Evolutionary conservation across 495 filamentous ascomycete species (phyloP).

Genomic region (Margaritispora aquatica): DNA sequence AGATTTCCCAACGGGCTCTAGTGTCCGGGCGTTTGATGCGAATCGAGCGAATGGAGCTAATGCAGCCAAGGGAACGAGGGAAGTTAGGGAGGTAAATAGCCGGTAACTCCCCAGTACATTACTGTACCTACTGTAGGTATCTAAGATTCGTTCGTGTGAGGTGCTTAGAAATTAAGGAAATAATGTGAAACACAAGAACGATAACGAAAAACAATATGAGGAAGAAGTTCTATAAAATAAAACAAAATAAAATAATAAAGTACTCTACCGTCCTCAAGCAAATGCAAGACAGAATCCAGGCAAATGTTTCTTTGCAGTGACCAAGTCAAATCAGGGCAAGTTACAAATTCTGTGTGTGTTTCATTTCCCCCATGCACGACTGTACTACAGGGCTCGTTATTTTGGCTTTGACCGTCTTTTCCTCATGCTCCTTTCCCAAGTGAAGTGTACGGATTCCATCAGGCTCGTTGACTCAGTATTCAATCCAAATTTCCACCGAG

Average conservation of each 20-base stretch:
- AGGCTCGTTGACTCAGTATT: too few relatives aligned
- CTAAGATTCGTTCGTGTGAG: too few relatives aligned
- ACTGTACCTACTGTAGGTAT: too few relatives aligned
- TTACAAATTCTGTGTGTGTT: neutral
- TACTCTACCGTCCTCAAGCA: too few relatives aligned
- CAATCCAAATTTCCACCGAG: neutral
- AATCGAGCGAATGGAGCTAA: neutral
- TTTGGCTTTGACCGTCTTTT: neutral
- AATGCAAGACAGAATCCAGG: too few relatives aligned
- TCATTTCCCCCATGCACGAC: neutral
- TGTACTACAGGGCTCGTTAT: neutral
- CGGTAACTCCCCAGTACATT: too few relatives aligned
- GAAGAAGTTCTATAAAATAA: too few relatives aligned
- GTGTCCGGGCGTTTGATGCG: neutral
- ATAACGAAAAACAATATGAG: too few relatives aligned
- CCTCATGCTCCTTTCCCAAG: neutral
- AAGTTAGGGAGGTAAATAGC: neutral
- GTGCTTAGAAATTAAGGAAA: too few relatives aligned
- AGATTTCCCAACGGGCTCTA: constrained; percentile 2
- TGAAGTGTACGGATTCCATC: neutral
- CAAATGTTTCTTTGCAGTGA: neutral
- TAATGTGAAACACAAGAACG: too few relatives aligned
- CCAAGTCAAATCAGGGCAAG: neutral
- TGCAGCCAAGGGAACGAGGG: neutral
- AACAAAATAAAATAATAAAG: too few relatives aligned